These are phyloP conservation scores for Geotrichum europaeum DNA, from an alignment of 1,139 yeast genomes.

Conservation along the genomic window DNA sequence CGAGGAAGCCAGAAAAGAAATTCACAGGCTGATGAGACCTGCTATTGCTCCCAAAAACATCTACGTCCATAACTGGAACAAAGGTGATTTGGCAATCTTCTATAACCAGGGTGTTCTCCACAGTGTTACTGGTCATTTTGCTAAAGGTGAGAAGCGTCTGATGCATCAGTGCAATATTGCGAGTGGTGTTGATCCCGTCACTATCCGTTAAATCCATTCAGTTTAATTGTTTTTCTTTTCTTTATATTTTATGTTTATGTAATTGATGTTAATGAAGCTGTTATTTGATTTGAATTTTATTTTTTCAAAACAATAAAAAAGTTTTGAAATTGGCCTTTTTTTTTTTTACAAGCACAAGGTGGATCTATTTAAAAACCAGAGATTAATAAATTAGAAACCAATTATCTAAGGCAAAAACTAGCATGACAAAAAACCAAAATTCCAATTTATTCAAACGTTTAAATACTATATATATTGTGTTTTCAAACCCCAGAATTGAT, in stretches of 20 bases:
- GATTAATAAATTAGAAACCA: too few species aligned
- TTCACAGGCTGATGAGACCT: constrained; percentile 72
- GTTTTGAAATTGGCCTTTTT: too few species aligned
- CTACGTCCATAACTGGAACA: neutral
- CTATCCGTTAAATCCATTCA: constrained; percentile 1
- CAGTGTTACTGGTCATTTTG: constrained; percentile 83
- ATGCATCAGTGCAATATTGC: constrained; percentile 95
- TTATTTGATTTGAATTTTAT: neutral
- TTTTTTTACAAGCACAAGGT: too few species aligned
- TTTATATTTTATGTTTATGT: neutral
- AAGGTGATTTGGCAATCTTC: constrained; percentile 65
- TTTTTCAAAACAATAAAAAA: too few species aligned
- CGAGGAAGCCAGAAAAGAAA: constrained; percentile 64
- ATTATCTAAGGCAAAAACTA: too few species aligned
- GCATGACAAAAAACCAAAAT: too few species aligned
- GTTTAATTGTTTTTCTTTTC: neutral
- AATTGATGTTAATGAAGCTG: neutral
- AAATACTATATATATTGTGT: too few species aligned
- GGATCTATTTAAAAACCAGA: too few species aligned
- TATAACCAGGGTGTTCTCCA: constrained; percentile 87
- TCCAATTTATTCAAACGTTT: too few species aligned
- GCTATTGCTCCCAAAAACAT: constrained; percentile 47
- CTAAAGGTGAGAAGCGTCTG: constrained; percentile 65
- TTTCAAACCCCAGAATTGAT: too few species aligned
- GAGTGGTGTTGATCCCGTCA: constrained; percentile 60